These are phyloP conservation scores for Calonectria pteridis DNA, from an alignment of 2,329 filamentous ascomycete species.

Conservation along the genomic window DNA sequence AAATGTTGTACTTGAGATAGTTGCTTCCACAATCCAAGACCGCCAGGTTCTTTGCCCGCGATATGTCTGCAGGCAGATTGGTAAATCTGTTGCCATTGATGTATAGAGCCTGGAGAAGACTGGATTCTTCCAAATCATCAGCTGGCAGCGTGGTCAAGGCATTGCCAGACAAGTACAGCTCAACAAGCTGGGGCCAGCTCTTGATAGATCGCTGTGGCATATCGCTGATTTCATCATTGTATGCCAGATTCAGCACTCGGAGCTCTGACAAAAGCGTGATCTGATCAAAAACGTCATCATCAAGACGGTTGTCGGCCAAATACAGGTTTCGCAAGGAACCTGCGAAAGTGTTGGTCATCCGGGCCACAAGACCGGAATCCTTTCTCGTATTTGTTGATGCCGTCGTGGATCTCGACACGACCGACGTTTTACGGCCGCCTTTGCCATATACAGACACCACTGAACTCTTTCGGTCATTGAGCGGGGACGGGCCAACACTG, in stretches of 20 bases:
- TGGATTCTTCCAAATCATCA: conserved; percentile 93
- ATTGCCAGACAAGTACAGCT: conserved; percentile 95
- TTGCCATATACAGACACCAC: conserved; percentile 84
- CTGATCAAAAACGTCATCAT: conserved; percentile 96
- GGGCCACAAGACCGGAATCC: conserved; percentile 87
- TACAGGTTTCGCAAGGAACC: conserved; percentile 86
- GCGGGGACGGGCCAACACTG: conserved; percentile 81
- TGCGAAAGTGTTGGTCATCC: conserved; percentile 88
- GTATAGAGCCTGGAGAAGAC: conserved; percentile 88
- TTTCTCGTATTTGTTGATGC: conserved; percentile 74
- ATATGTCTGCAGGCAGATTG: conserved; percentile 93
- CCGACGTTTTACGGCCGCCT: conserved; percentile 86
- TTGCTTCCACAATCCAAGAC: conserved; percentile 97
- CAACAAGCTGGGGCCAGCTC: conserved; percentile 89
- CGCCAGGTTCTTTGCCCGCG: conserved; percentile 90
- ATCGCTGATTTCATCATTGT: conserved; percentile 89
- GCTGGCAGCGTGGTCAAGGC: conserved; percentile 91
- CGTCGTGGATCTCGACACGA: conserved; percentile 76
- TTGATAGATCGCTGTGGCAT: conserved; percentile 90
- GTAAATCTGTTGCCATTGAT: conserved; percentile 99
- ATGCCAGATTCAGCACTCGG: conserved; percentile 90
- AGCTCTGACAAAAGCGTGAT: conserved; percentile 85
- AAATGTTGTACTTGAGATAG: conserved; percentile 96
- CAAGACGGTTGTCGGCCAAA: conserved; percentile 92
- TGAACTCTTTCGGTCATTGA: conserved; percentile 82